Base-by-base conservation (phyloP, 179 eudicot genomes). In the Camellia oleifera region DNA sequence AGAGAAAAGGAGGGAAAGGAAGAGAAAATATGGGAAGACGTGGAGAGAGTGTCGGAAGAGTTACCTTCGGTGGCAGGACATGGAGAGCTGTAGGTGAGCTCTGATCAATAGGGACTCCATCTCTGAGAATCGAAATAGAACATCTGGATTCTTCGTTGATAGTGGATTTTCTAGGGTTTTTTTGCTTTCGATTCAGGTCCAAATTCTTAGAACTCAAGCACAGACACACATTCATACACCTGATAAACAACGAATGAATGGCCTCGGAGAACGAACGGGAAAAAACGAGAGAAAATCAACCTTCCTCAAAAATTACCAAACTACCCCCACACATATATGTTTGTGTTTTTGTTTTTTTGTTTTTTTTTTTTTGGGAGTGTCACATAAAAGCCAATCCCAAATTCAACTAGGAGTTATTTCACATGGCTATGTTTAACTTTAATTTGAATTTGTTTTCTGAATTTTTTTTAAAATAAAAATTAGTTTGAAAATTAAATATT, bases 191-290 rank as follows among this genome's bases (percentile, higher is more conserved):
- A 75, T 70, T 76, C 75, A 3, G 69, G 40, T 32, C 17, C 62
- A 62, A 78, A 18, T 79, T 52, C 70, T 62, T 60, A 63, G 48
- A 75, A 65, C 75, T 44, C 75, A 64, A 56, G 53, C 78, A 42
- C 76, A 14, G 14, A 48, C 58, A 53, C 61, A 17, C 45, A 32
- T 32, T 32, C 40, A 32, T 32, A 32, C 82, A 83, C 84, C 89
- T 83, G 90, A 82, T 77, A 84, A 86, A 32, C 86, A 89, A 77
- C 68, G 82, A 88, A 88, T 82, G 87, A 85, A 89, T 89, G 92
- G 91, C 82, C 91, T 86, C 81, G 85, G 78, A 85, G 79, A 79
- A 86, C 81, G 81, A 83, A 52, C 40, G 40, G 58, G 66, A 63
- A 66, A 66, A 60, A 68, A 56, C 67, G 75, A 75, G 75, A 76